A percentile compares a stretch with the other conserved stretches of the same genome.
phyloP scores from a whole-genome alignment of 192 early-diverging fungal species.

The Lobosporangium transversale region DNA sequence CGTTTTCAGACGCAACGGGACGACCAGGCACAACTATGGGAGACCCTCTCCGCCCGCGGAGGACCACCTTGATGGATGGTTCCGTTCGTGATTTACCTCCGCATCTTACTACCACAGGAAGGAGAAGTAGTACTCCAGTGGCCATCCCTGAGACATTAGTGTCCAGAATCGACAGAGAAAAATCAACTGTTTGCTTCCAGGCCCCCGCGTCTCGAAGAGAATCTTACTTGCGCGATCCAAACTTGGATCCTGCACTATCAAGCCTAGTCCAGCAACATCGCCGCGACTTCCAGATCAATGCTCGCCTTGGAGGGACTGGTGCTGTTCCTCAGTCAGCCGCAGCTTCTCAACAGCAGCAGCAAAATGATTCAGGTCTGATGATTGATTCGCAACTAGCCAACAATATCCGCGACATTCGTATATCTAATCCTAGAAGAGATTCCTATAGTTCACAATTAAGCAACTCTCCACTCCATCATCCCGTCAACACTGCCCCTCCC shows the following conservation, averaged over 20 bases:
- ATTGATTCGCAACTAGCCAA: constrained; percentile 2
- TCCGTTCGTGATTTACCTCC: not conserved
- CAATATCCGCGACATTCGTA: not conserved
- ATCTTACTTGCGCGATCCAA: constrained; percentile 15
- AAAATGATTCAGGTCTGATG: not conserved
- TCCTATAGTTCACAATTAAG: constrained; percentile 3
- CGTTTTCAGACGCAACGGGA: not conserved
- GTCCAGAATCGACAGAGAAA: constrained; percentile 36
- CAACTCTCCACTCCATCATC: constrained; percentile 6
- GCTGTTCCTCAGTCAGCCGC: not conserved
- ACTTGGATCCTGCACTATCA: constrained; percentile 28
- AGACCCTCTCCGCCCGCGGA: constrained; percentile 1
- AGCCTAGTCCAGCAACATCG: constrained; percentile 43
- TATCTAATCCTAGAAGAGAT: constrained; percentile 2
- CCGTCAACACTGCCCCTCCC: not conserved
- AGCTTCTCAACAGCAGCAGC: constrained; percentile 1
- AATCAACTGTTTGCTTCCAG: constrained; percentile 43
- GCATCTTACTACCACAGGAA: not conserved
- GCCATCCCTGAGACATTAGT: constrained; percentile 19
- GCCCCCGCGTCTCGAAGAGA: constrained; percentile 4
- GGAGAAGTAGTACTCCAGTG: constrained; percentile 24
- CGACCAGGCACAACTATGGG: not conserved
- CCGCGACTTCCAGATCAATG: constrained; percentile 21
- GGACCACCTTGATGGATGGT: constrained; percentile 4
- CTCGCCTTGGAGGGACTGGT: constrained; percentile 12